Conservation (phyloP, 1,284 basidiomycete genomes). For the Omphalotus olearius region DNA sequence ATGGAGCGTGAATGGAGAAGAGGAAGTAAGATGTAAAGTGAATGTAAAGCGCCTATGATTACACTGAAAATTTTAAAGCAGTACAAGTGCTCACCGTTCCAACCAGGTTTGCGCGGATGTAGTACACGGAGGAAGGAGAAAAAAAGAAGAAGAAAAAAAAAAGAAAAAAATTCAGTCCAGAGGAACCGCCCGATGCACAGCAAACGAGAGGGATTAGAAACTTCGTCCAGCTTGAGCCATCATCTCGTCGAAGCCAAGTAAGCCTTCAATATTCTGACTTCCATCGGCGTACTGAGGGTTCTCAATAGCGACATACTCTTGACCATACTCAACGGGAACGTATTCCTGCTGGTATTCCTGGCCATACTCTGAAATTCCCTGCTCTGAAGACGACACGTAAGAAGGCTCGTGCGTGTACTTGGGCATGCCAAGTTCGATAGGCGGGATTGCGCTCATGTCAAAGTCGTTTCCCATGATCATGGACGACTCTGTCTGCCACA, state of each 20-base stretch:
- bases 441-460: conserved; percentile 35
- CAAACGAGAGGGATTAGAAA: conserved; percentile 16
- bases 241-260: conserved; percentile 34
- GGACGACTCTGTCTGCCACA: conserved; percentile 26
- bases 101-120: background rate
- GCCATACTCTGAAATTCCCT: conserved; percentile 15
- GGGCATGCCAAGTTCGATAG: conserved; percentile 31
- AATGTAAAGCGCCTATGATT: conserved; percentile 13
- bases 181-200: conserved; percentile 15
- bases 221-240: conserved; percentile 25
- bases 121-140: background rate
- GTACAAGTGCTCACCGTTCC: conserved; percentile 8
- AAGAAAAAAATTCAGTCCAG: conserved; percentile 8
- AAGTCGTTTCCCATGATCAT: conserved; percentile 35
- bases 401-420: conserved; percentile 25
- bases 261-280: conserved; percentile 5
- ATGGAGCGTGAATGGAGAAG: conserved; percentile 5
- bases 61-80: conserved; percentile 11
- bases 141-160: background rate
- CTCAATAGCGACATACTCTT: conserved; percentile 24
- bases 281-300: conserved; percentile 5
- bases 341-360: conserved; percentile 15
- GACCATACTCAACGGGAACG: conserved; percentile 20
- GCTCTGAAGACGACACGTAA: conserved; percentile 9
- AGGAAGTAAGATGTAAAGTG: background rate